Percentiles rank a stretch among this genome's conserved stretches.
These are phyloP conservation scores for Phytopythium helicoides DNA, from an alignment of 352 stramenopile species.

Conservation along the genomic window DNA sequence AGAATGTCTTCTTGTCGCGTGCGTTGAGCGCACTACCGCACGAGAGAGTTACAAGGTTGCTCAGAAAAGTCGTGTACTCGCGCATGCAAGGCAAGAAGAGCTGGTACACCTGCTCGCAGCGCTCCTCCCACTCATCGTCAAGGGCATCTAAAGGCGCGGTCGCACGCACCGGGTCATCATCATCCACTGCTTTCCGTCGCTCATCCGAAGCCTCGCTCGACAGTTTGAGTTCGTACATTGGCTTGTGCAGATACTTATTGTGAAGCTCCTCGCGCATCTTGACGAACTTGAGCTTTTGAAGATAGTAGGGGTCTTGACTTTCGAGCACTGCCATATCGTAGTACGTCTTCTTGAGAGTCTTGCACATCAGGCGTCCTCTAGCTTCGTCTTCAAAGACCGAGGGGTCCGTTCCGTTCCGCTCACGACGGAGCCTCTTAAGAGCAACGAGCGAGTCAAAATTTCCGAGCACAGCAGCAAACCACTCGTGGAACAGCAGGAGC, in stretches of 20 bases:
- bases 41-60: conserved; percentile 63
- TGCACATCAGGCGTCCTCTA: conserved; percentile 51
- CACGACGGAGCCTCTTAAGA: conserved; percentile 50
- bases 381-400: conserved; percentile 49
- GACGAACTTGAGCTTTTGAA: conserved; percentile 72
- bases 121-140: conserved; percentile 74
- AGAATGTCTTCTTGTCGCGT: conserved; percentile 82
- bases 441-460: conserved; percentile 45
- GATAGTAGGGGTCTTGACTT: conserved; percentile 60
- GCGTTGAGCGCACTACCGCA: conserved; percentile 66
- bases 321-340: conserved; percentile 46
- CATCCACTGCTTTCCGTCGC: neutral
- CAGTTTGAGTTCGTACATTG: conserved; percentile 57
- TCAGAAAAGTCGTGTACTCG: conserved; percentile 65
- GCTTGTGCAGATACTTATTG: conserved; percentile 66
- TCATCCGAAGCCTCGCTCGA: conserved; percentile 32
- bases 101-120: conserved; percentile 68
- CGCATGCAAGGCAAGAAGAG: conserved; percentile 69
- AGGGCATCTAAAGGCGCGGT: conserved; percentile 38
- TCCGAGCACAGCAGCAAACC: conserved; percentile 58
- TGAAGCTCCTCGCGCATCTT: conserved; percentile 65
- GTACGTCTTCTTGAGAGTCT: conserved; percentile 66
- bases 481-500: conserved; percentile 70
- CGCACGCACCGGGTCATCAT: conserved; percentile 10
- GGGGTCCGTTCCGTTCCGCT: conserved; percentile 34